A percentile compares a stretch with the other conserved stretches of the same genome.
Conservation (phyloP, 371 early-diverging fungal genomes). For the Mortierella sp. region DNA sequence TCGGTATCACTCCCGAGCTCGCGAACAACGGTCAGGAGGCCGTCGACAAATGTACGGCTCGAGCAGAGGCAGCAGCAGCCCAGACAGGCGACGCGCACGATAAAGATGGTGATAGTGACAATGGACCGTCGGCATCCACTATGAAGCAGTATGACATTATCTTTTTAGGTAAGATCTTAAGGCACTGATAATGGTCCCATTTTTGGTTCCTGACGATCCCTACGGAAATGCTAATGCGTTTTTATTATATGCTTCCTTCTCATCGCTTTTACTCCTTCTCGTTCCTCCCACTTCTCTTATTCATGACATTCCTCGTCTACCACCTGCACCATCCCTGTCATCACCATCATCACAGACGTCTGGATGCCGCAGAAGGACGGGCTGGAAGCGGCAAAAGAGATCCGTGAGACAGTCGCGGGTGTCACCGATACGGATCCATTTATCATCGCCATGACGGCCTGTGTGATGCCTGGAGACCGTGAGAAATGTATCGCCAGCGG, state of each 20-base stretch:
- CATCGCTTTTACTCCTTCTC: too few relatives aligned
- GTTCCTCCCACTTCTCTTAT: too few relatives aligned
- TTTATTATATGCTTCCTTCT: too few relatives aligned
- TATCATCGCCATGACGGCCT: slow-evolving; percentile 58
- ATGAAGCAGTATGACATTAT: slow-evolving; percentile 52
- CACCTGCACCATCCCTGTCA: too few relatives aligned
- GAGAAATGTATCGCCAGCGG: slow-evolving; percentile 56
- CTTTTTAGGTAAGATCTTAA: too few relatives aligned
- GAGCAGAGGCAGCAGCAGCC: slow-evolving; percentile 34
- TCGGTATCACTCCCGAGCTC: slow-evolving; percentile 50
- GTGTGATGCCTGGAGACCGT: slow-evolving; percentile 56
- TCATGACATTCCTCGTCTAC: too few relatives aligned
- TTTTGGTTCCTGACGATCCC: too few relatives aligned
- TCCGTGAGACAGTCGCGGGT: slow-evolving; percentile 37
- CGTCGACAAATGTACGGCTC: slow-evolving; percentile 43
- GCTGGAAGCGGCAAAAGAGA: slow-evolving; percentile 54
- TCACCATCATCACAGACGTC: slow-evolving; percentile 67
- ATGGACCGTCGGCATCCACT: background rate
- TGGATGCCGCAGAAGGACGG: slow-evolving; percentile 67
- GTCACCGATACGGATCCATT: slow-evolving; percentile 26
- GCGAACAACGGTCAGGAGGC: slow-evolving; percentile 62
- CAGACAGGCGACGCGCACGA: background rate
- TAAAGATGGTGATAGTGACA: background rate
- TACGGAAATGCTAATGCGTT: too few relatives aligned
- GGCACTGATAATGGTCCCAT: too few relatives aligned